Conservation (phyloP, 768 basidiomycete genomes). For the Tylopilus plumbeoviolaceoides region DNA sequence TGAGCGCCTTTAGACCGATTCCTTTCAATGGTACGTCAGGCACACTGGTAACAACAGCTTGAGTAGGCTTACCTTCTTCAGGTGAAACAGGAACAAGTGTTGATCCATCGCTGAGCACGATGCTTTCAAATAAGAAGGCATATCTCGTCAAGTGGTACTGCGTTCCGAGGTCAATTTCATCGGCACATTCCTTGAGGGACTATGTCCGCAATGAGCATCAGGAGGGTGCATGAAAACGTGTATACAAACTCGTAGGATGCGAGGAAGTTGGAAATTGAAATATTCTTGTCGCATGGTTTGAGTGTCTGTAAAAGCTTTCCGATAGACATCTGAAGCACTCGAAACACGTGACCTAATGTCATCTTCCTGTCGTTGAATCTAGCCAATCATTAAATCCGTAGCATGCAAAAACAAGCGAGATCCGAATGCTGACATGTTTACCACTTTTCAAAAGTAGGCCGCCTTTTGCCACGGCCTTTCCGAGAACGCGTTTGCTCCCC, state of each 20-base stretch:
- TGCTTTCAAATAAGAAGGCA: conserved; percentile 90
- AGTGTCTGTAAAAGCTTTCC: conserved; percentile 86
- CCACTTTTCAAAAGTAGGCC: conserved; percentile 87
- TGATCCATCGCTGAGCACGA: conserved; percentile 83
- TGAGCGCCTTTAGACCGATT: conserved; percentile 77
- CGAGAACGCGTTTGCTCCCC: conserved; percentile 77
- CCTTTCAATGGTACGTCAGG: conserved; percentile 31
- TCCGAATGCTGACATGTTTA: conserved; percentile 59
- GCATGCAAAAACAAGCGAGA: conserved; percentile 3
- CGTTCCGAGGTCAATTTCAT: conserved; percentile 96
- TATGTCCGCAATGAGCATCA: conserved; percentile 28
- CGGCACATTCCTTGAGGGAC: conserved; percentile 91
- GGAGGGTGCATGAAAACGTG: background rate
- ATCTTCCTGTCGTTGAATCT: conserved; percentile 93
- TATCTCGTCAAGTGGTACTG: conserved; percentile 96
- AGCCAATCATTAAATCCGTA: conserved; percentile 5
- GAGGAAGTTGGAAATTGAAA: conserved; percentile 94
- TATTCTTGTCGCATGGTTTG: conserved; percentile 94
- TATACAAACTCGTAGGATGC: conserved; percentile 80
- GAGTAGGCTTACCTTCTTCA: conserved; percentile 56
- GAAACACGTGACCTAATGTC: conserved; percentile 88
- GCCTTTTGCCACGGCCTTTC: conserved; percentile 89
- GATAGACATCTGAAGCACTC: conserved; percentile 78
- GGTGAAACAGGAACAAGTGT: conserved; percentile 69
- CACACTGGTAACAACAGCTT: background rate